Evolutionary conservation across 2,329 filamentous ascomycete genomes (phyloP).

Genomic region (Pezicula radicicola): DNA sequence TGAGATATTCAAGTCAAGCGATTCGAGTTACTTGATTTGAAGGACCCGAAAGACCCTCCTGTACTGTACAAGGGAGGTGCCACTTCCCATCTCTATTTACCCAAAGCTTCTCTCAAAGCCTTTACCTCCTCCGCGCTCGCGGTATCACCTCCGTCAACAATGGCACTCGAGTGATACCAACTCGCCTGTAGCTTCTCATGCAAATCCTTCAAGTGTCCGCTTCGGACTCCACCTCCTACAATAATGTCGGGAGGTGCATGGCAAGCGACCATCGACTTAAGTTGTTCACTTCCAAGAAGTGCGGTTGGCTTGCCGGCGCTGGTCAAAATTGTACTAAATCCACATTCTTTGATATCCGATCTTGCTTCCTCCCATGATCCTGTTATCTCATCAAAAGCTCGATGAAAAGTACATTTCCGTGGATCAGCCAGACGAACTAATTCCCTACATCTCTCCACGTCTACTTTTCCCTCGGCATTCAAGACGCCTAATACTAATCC

Average conservation of each 20-base stretch:
- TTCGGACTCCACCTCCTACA: conserved; percentile 47
- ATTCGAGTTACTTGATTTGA: too few species aligned
- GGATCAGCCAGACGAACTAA: conserved; percentile 37
- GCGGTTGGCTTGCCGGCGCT: conserved; percentile 35
- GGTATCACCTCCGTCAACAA: conserved; percentile 28
- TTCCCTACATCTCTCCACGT: conserved; percentile 35
- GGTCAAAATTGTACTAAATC: conserved; percentile 45
- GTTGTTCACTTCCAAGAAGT: conserved; percentile 9
- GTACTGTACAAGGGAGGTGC: too few species aligned
- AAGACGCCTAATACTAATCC: conserved; percentile 53
- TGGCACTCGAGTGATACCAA: conserved; percentile 43
- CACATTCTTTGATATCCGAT: conserved; percentile 25
- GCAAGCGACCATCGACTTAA: conserved; percentile 25
- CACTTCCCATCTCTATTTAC: too few species aligned
- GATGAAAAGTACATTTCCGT: conserved; percentile 50
- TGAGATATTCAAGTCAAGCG: too few species aligned
- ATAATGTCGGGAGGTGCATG: conserved; percentile 32
- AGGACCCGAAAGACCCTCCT: too few species aligned
- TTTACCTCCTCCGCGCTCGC: conserved; percentile 22
- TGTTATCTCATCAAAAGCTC: conserved; percentile 45
- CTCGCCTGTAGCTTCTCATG: conserved; percentile 23
- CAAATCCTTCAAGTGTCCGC: conserved; percentile 36
- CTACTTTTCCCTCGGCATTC: conserved; percentile 28
- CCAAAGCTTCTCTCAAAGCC: conserved; percentile 5
- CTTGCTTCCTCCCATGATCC: conserved; percentile 3